Evolutionary conservation across 2,329 filamentous ascomycete genomes (phyloP).

Genomic region (Annulohypoxylon truncatum): DNA sequence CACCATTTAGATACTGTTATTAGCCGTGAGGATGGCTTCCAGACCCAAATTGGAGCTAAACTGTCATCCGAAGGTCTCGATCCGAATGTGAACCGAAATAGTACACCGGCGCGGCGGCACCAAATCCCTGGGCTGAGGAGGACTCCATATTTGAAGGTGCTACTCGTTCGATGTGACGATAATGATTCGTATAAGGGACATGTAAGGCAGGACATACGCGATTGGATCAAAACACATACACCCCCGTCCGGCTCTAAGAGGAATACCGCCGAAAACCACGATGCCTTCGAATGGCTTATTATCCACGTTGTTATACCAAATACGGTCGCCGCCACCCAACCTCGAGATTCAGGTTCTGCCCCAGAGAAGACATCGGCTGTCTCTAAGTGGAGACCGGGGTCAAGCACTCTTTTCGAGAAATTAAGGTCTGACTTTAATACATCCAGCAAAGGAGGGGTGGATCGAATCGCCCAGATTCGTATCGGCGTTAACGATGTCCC

Average conservation of each 20-base stretch:
- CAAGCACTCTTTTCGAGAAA: conserved; percentile 88
- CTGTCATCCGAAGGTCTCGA: conserved; percentile 56
- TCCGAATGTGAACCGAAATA: conserved; percentile 51
- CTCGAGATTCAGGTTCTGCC: conserved; percentile 67
- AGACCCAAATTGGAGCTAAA: conserved; percentile 60
- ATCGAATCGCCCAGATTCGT: conserved; percentile 87
- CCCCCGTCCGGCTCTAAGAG: conserved; percentile 69
- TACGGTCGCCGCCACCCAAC: conserved; percentile 81
- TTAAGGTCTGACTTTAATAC: conserved; percentile 90
- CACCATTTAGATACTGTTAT: conserved; percentile 49
- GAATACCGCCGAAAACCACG: conserved; percentile 88
- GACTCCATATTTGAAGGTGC: conserved; percentile 93
- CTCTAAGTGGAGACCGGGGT: conserved; percentile 82
- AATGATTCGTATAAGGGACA: conserved; percentile 91
- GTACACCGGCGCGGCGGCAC: conserved; percentile 74
- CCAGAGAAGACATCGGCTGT: conserved; percentile 69
- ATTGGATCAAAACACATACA: conserved; percentile 88
- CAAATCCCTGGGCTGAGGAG: conserved; percentile 94
- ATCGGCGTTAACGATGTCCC: conserved; percentile 77
- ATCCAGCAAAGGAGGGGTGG: conserved; percentile 73
- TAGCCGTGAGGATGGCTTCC: conserved; percentile 68
- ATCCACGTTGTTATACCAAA: conserved; percentile 92
- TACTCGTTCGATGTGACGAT: conserved; percentile 92
- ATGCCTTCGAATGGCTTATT: conserved; percentile 96
- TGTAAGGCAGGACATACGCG: conserved; percentile 80